phyloP scores from a whole-genome alignment of 2,329 filamentous ascomycete species.

The Orbilia javanica region DNA sequence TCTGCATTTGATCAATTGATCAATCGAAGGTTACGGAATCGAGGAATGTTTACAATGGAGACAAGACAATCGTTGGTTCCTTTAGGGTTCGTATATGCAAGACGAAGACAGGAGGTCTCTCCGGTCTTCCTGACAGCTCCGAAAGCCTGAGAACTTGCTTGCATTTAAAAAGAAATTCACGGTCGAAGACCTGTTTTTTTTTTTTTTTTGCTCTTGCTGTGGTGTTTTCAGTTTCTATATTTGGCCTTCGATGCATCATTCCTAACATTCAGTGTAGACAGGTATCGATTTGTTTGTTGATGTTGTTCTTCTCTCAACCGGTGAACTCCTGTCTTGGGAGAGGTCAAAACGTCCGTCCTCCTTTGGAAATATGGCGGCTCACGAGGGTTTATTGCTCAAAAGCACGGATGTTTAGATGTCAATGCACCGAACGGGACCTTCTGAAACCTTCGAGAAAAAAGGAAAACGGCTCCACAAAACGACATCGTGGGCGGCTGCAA shows the following conservation, averaged over 20 bases:
- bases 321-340: conserved; percentile 48
- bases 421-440: conserved; percentile 42
- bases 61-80: conserved; percentile 27
- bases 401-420: conserved; percentile 57
- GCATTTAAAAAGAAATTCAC: conserved; percentile 30
- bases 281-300: conserved; percentile 41
- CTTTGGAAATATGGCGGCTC: conserved; percentile 52
- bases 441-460: conserved; percentile 58
- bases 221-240: conserved; percentile 44
- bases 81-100: conserved; percentile 26
- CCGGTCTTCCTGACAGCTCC: neutral
- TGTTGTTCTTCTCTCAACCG: conserved; percentile 13
- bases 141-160: conserved; percentile 16
- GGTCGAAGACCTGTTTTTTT: conserved; percentile 2
- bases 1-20: conserved; percentile 26
- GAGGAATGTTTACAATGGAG: conserved; percentile 32
- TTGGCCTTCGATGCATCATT: conserved; percentile 42
- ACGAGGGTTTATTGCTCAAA: conserved; percentile 38
- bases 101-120: conserved; percentile 23
- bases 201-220: too few species aligned
- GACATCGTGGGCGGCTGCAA: conserved; percentile 40
- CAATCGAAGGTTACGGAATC: neutral
- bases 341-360: conserved; percentile 58
- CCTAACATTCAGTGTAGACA: conserved; percentile 11
- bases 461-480: conserved; percentile 30